Conservation (phyloP, 2,329 filamentous ascomycete genomes). For the Aureobasidium leucospermi region DNA sequence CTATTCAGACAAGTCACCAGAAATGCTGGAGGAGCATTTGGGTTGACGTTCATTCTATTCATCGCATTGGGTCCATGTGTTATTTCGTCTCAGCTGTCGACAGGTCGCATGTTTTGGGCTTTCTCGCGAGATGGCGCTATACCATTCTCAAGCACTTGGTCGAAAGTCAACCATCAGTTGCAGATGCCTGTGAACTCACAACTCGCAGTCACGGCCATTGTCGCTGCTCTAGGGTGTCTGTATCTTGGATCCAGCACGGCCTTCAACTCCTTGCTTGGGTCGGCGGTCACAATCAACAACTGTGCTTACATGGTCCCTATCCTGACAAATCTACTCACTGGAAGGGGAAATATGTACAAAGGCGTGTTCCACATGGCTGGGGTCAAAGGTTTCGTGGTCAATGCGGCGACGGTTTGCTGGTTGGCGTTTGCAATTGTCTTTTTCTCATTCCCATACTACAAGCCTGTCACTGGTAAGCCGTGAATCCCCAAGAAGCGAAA, state of each 20-base stretch:
- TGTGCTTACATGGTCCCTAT: constrained; percentile 3
- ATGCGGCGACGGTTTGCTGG: constrained; percentile 5
- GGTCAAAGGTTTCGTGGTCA: neutral
- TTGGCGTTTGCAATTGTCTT: constrained; percentile 36
- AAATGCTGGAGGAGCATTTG: constrained; percentile 36
- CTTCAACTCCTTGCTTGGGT: constrained; percentile 15
- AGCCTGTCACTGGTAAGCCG: constrained; percentile 27
- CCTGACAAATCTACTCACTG: constrained; percentile 5
- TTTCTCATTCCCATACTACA: constrained; percentile 39
- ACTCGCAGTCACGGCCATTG: constrained; percentile 13
- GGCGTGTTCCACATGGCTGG: constrained; percentile 6
- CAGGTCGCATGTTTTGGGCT: constrained; percentile 34
- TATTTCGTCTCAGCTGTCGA: constrained; percentile 31
- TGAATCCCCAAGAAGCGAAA: neutral
- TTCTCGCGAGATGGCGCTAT: constrained; percentile 38
- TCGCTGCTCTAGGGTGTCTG: constrained; percentile 16
- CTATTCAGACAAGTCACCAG: constrained; percentile 40
- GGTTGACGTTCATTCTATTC: constrained; percentile 36
- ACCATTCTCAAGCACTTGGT: constrained; percentile 12
- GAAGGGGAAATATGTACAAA: constrained; percentile 5
- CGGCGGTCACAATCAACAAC: constrained; percentile 7
- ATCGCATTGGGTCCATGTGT: constrained; percentile 38
- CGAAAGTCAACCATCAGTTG: constrained; percentile 2
- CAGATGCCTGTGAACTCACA: constrained; percentile 17
- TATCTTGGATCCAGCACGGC: constrained; percentile 16